These are phyloP conservation scores for Pythium utonaiense DNA, from an alignment of 352 stramenopile species.

Conservation along the genomic window DNA sequence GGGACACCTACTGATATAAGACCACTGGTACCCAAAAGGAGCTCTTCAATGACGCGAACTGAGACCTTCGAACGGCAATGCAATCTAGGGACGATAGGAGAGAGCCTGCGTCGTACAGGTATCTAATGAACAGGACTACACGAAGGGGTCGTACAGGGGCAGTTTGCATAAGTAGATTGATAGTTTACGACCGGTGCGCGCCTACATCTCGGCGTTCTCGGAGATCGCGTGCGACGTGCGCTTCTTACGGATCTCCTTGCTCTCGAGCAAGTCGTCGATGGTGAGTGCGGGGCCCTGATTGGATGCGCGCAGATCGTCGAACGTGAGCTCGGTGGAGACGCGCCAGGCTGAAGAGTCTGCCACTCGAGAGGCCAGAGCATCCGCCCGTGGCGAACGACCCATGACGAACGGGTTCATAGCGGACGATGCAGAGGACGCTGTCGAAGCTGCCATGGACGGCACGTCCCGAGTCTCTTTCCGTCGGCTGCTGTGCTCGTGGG, in stretches of 20 bases:
- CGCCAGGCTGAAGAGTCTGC: slow-evolving; percentile 15
- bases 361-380: background rate
- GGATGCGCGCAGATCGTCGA: slow-evolving; percentile 23
- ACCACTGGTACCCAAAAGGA: too few relatives aligned
- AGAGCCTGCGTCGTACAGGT: too few relatives aligned
- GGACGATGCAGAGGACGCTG: background rate
- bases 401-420: slow-evolving; percentile 7
- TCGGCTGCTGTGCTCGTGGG: background rate
- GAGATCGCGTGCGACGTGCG: slow-evolving; percentile 1
- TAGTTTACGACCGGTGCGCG: background rate
- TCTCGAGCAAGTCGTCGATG: slow-evolving; percentile 25
- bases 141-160: too few relatives aligned
- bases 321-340: slow-evolving; percentile 22
- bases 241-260: slow-evolving; percentile 9
- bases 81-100: too few relatives aligned
- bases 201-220: slow-evolving; percentile 4
- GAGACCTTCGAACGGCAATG: background rate
- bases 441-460: background rate
- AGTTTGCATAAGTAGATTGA: background rate
- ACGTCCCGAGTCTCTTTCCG: background rate
- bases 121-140: too few relatives aligned
- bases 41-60: background rate
- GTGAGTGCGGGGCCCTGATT: slow-evolving; percentile 17
- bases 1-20: background rate
- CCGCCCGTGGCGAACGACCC: background rate